Evolutionary conservation across 2,329 filamentous ascomycete genomes (phyloP), one percentile per base, ranked within the genome.

Genomic region (Epichloe hybrida): DNA sequence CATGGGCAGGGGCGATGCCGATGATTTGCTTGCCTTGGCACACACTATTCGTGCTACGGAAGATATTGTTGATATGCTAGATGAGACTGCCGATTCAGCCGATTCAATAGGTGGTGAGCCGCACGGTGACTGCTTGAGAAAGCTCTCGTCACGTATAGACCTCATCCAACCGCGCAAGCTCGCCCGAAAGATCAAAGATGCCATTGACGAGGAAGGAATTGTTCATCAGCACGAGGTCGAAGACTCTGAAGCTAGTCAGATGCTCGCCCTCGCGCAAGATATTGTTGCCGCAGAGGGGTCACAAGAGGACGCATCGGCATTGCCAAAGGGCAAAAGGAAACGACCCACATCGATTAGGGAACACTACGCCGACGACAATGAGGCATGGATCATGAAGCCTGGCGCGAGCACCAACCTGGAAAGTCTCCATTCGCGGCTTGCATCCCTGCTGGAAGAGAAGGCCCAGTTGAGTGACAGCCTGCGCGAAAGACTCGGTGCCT

Each of bases 141-240:
- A 64, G 40, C 64, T 86, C 52, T 62, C 75, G 3, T 65, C 64
- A 20, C 78, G 84, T 6, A 79, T 93, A 42, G 73, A 79, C 50
- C 72, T 96, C 20, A 72, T 77, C 12, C 78, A 80, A 2, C 86
- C 89, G 0, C 69, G 72, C 11, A 73, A 77, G 41, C 76, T 97
- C 4, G 86, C 90, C 2, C 68, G 72, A 21, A 77, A 76, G 21
- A 95, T 98, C 52, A 70, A 77, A 47, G 72, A 77, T 3, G 83
- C 91, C 4, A 95, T 98, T 52, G 93, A 98, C 60, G 93, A 97
- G 67, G 90, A 96, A 55, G 88, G 89, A 0, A 71, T 97, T n/a
- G 74, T 82, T 15, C 81, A 87, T 57, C 83, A 87, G 59, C 90
- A 96, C 59, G 79, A 84, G 37, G 75, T 84, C 1, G 82, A 93